Base-by-base conservation (phyloP, 306 rosid species). In the Vigna nakashimae region DNA sequence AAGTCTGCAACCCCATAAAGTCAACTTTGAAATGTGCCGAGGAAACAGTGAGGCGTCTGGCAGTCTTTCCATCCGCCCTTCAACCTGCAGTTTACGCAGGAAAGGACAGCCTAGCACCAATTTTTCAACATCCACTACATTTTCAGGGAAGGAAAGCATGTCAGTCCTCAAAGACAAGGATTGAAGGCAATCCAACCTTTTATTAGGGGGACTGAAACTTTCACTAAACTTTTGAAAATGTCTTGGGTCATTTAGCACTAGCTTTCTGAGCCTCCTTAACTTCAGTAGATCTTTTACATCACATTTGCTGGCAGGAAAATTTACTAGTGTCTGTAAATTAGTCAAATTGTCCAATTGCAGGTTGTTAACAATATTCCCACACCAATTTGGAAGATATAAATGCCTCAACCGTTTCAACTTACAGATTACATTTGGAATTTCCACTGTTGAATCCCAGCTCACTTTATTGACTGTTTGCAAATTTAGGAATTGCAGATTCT, bases 361-460 rank as follows among this genome's bases (percentile, higher is more conserved):
- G 32, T 46, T 56, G 30, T 50, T 60, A 15, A 64, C 20, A 17
- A 9, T 59, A 81, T 77, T 69, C 16, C 78, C 73, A 58, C 87
- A 87, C 87, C 88, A 87, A 38, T 82, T 73, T 0, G 91, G 91
- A 56, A 89, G 87, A 84, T 89, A 89, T 24, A 89, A 53, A 89
- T 85, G 93, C 53, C 88, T 87, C 84, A 89, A 65, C 14, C 74
- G 65, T 48, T 79, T 66, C 81, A 87, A 52, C 63, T 80, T 83
- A 74, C 75, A 71, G 58, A 85, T 9, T 8, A 74, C 80, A 24
- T 74, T 71, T 7, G 87, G 85, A 67, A 89, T 74, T 63, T 76
- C 83, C 9, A 87, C 84, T 5, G 90, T 70, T 18, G 86, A 84
- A 58, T 84, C 74, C 81, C 63, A 55, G 0, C 66, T 63, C 15